phyloP scores from a whole-genome alignment of 495 filamentous ascomycete species.

The Neurospora sp. region DNA sequence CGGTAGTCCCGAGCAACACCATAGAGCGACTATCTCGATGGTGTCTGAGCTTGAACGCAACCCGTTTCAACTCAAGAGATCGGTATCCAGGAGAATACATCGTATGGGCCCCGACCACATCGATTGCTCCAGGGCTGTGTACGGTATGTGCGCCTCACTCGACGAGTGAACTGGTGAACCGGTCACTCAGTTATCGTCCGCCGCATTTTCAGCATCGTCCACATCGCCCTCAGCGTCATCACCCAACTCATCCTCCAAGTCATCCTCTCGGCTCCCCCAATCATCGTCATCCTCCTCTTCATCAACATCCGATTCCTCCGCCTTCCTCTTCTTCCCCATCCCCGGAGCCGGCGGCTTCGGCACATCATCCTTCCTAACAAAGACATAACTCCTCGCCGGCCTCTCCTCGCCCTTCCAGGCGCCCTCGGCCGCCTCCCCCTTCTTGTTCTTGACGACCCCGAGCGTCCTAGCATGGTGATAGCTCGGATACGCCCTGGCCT shows the following conservation, averaged over 20 bases:
- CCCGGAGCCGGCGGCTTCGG: constrained; percentile 4
- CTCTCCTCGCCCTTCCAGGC: constrained; percentile 75
- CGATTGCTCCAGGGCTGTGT: background rate
- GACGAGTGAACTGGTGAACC: background rate
- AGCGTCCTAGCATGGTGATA: constrained; percentile 85
- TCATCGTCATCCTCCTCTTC: constrained; percentile 20
- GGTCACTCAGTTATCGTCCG: background rate
- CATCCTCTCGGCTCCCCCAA: constrained; percentile 5
- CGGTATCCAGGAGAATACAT: background rate
- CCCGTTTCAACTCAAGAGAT: background rate
- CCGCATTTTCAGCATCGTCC: constrained; percentile 2
- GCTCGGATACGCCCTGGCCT: constrained; percentile 62
- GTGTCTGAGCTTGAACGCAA: background rate
- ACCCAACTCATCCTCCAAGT: background rate
- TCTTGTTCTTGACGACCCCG: constrained; percentile 56
- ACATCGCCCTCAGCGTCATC: constrained; percentile 5
- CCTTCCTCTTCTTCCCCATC: constrained; percentile 32
- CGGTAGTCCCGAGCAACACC: background rate
- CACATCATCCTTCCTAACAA: constrained; percentile 51
- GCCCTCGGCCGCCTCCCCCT: constrained; percentile 33
- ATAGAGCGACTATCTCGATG: background rate
- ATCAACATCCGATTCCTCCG: constrained; percentile 34
- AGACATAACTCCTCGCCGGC: constrained; percentile 66
- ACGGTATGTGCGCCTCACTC: background rate
- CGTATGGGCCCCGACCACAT: background rate